Evolutionary conservation across 805 yeast genomes (phyloP), one percentile per base, ranked within the genome.

Genomic region (Nakazawaea anatomiae): DNA sequence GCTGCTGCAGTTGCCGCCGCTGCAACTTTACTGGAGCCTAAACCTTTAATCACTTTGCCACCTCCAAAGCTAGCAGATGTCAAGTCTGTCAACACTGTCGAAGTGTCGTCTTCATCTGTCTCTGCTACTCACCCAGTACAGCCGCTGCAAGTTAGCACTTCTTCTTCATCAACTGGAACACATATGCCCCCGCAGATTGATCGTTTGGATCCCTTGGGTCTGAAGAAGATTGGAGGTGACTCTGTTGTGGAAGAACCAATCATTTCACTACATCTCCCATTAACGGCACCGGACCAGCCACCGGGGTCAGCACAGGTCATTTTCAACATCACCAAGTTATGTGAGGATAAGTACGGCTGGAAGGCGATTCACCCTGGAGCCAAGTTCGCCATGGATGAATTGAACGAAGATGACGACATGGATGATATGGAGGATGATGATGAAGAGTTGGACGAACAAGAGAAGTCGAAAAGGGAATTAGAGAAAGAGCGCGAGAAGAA

Each of bases 331-430:
- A 65, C 85, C 63, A 79, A 81, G 57, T 67, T 86, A 49, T 87
- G 92, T 5, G 96, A 89, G 60, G 89, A 86, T 46, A 87, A 87
- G 65, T 89, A 89, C 64, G 96, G 96, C 4, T 88, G 85, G 79
- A 80, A 80, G 35, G 76, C 71, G 1, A 70, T 86, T 50, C 89
- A 84, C 58, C 91, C 91, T 0, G 78, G 79, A 53, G 80, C 86
- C 4, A 73, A 80, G 48, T 77, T 79, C 30, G 80, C 83, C 1
- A 68, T 78, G 38, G 82, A 79, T 51, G 70, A 75, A 31, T 63
- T 79, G 69, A 77, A 72, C 54, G 78, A 76, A 54, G 58, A 71
- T 64, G 66, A 60, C 43, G 84, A 75, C 48, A 85, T 78, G 49
- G 81, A 76, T 31, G 75, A 71, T 9, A 80, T 65, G 18, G 77